Evolutionary conservation across 2,329 filamentous ascomycete species (phyloP).

Genomic region (Alternaria viburni): DNA sequence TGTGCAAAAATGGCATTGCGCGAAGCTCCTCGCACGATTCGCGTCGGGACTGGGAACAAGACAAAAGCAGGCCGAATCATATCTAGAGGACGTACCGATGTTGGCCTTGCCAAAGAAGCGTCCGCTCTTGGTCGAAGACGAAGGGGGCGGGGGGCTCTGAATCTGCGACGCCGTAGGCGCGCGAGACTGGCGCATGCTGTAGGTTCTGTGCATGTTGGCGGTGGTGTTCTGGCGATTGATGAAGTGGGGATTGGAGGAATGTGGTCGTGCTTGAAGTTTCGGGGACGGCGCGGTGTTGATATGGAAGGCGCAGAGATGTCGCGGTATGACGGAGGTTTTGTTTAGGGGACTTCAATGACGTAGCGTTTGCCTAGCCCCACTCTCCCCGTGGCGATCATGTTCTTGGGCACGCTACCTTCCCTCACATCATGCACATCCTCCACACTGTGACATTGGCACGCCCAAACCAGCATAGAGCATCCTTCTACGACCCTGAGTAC

Average conservation of each 20-base stretch:
- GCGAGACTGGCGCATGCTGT: constrained; percentile 84
- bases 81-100: constrained; percentile 69
- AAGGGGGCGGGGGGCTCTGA: constrained; percentile 90
- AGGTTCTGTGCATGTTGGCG: constrained; percentile 88
- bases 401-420: constrained; percentile 11
- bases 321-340: constrained; percentile 30
- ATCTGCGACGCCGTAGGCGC: constrained; percentile 91
- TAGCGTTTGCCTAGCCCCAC: constrained; percentile 12
- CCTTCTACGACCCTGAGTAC: not conserved
- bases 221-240: not conserved
- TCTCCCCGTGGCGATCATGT: constrained; percentile 16
- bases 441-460: constrained; percentile 13
- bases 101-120: constrained; percentile 87
- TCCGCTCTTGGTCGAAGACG: constrained; percentile 88
- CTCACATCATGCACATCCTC: constrained; percentile 16
- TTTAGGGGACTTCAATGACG: constrained; percentile 29
- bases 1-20: not conserved
- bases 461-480: not conserved
- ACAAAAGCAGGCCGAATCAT: not conserved
- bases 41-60: not conserved
- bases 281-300: constrained; percentile 13
- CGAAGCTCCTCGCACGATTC: not conserved
- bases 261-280: not conserved
- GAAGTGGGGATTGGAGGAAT: not conserved
- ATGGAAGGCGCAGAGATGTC: constrained; percentile 9